A percentile compares a stretch with the other conserved stretches of the same genome.
Conservation (phyloP, 331 rosid species). For the Pyracantha coccinea region DNA sequence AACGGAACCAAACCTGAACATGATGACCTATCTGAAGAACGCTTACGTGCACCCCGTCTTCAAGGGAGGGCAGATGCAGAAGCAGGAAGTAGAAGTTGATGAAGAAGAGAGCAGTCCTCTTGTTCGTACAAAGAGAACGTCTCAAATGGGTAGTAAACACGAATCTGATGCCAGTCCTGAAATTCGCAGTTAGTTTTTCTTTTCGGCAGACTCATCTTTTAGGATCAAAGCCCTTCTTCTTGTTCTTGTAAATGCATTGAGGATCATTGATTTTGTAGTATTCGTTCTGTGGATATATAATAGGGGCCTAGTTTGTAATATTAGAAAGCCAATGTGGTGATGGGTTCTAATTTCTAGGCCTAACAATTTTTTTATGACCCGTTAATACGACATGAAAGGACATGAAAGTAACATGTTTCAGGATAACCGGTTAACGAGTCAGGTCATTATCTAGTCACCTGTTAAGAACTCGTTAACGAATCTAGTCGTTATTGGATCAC, state of each 20-base stretch:
- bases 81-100: slow-evolving; percentile 17
- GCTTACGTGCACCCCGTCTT: slow-evolving; percentile 74
- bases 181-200: background rate
- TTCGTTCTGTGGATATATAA: background rate
- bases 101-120: slow-evolving; percentile 83
- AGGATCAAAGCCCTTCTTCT: background rate
- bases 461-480: too few relatives aligned
- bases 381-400: too few relatives aligned
- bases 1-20: slow-evolving; percentile 64
- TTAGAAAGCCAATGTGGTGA: background rate
- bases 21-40: slow-evolving; percentile 60
- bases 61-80: slow-evolving; percentile 27
- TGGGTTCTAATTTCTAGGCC: too few relatives aligned
- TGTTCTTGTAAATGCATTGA: slow-evolving; percentile 1
- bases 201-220: background rate
- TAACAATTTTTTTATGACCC: too few relatives aligned
- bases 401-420: too few relatives aligned
- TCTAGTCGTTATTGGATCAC: too few relatives aligned
- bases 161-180: slow-evolving; percentile 28
- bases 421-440: too few relatives aligned
- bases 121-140: slow-evolving; percentile 51
- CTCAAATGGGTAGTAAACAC: slow-evolving; percentile 37
- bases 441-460: too few relatives aligned
- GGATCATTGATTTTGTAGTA: background rate
- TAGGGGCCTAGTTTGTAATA: background rate